Base-by-base conservation (phyloP, 2,329 filamentous ascomycete species). In the Graphilbum sp. region DNA sequence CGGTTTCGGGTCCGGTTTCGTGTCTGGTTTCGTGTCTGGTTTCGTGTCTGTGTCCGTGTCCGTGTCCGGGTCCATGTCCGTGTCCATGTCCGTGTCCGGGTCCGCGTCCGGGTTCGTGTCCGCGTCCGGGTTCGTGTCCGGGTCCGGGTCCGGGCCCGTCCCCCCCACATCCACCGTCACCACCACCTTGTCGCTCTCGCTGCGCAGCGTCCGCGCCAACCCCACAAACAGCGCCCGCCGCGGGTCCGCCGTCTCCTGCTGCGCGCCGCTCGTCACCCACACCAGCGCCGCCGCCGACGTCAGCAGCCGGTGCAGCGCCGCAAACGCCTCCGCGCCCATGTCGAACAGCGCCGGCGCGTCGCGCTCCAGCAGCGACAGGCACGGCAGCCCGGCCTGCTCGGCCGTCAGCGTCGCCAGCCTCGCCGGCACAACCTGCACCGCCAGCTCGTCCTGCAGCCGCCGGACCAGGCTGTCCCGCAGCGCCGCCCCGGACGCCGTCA, bases 341-440 rank as follows among this genome's bases (percentile, higher is more conserved):
- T 50, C 40, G 42, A 61, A 63, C 21, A 69, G 39, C 2, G 54
- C 37, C 6, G 52, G 42, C 1, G 40, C 20, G 5, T 47, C 46
- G 3, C 45, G 32, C 34, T 72, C 68, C 1, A 67, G 48, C 0
- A 72, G 54, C 1, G 67, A 66, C 7, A 73, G 52, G 19, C 62
- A 56, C 3, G 59, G 43, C 16, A 49, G 51, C 24, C 45, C 44
- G 8, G 47, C 40, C 8, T 56, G 21, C 5, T 45, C 39, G 3
- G 24, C 16, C 1, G 36, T 4, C 7, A 42, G 3, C 2, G 19
- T 16, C 2, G 21, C 21, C 11, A 24, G 21, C 21, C 6, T 6
- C 21, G 11, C 6, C 21, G 21, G 5, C 21, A 24, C 11, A 5
- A 43, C 25, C 3, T 34, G 19, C 3, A 24, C 4, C 4, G 37